These are phyloP conservation scores for Fomitopsis palustris DNA, from an alignment of 1,284 basidiomycete species.

Conservation along the genomic window DNA sequence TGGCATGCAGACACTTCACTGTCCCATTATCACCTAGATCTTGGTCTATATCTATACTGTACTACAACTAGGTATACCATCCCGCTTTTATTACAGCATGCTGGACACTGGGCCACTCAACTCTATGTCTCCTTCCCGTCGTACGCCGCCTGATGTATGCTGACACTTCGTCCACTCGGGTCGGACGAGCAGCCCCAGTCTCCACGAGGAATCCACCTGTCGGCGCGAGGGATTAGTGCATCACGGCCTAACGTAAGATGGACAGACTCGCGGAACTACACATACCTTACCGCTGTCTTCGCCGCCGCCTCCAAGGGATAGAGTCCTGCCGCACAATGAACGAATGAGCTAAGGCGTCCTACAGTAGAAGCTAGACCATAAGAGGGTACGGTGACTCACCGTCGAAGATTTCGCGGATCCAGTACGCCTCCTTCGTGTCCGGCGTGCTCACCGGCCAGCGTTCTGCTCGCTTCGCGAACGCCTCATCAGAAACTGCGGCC, in stretches of 20 bases:
- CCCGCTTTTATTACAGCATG: constrained; percentile 1
- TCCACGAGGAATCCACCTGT: constrained; percentile 86
- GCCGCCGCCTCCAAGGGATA: constrained; percentile 89
- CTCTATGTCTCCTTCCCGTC: constrained; percentile 17
- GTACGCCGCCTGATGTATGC: constrained; percentile 95
- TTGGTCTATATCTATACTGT: constrained; percentile 31
- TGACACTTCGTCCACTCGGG: constrained; percentile 93
- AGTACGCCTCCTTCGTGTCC: constrained; percentile 97
- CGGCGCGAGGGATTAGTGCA: constrained; percentile 6
- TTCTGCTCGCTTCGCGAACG: constrained; percentile 71
- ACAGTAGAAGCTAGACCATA: constrained; percentile 1
- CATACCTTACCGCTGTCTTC: constrained; percentile 85
- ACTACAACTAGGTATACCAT: constrained; percentile 20
- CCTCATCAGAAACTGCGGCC: constrained; percentile 75
- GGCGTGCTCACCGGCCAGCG: constrained; percentile 85
- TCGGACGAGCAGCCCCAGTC: constrained; percentile 97
- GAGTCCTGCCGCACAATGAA: constrained; percentile 40
- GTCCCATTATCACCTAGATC: constrained; percentile 25
- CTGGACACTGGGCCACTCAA: not conserved
- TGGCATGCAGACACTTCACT: constrained; percentile 8
- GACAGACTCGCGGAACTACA: constrained; percentile 15
- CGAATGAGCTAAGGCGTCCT: not conserved
- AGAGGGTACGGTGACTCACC: constrained; percentile 35
- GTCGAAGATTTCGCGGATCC: constrained; percentile 93
- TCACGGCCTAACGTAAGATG: constrained; percentile 2